phyloP scores from a whole-genome alignment of 192 early-diverging fungal species.

The Phlyctochytrium bullatum region DNA sequence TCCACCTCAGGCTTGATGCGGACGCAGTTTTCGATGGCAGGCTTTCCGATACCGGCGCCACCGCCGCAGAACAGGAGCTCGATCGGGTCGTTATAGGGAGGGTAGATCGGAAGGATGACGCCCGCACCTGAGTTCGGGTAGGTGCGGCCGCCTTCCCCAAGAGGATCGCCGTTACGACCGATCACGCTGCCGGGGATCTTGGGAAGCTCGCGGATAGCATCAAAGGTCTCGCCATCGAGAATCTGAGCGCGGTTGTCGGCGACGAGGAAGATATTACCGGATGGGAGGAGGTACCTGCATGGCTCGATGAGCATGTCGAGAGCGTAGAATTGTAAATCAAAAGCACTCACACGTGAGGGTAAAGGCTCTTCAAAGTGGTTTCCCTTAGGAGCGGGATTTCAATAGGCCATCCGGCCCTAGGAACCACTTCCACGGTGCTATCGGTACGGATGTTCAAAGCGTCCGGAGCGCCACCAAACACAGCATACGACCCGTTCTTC shows the following conservation, averaged over 20 bases:
- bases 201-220: slow-evolving; percentile 44
- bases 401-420: no score
- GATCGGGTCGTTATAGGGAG: slow-evolving; percentile 49
- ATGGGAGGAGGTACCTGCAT: slow-evolving; percentile 10
- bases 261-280: slow-evolving; percentile 9
- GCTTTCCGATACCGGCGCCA: slow-evolving; percentile 7
- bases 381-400: not conserved
- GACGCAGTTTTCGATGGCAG: slow-evolving; percentile 14
- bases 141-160: slow-evolving; percentile 27
- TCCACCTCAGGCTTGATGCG: slow-evolving; percentile 8
- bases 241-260: slow-evolving; percentile 2
- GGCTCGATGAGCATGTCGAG: no score
- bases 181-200: slow-evolving; percentile 33
- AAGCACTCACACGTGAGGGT: slow-evolving; percentile 14
- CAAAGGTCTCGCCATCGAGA: slow-evolving; percentile 20
- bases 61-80: slow-evolving; percentile 65
- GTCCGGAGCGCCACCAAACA: slow-evolving; percentile 47
- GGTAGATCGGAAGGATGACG: slow-evolving; percentile 55
- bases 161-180: not conserved
- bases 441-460: no score
- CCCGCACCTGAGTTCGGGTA: slow-evolving; percentile 56
- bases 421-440: no score
- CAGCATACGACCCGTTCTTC: slow-evolving; percentile 47
- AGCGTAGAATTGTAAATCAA: no score
- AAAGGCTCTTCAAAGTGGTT: slow-evolving; percentile 15